Evolutionary conservation across 192 early-diverging fungal species (phyloP), one percentile per base, ranked within the genome.

Genomic region (Gorgonomyces haynaldii): DNA sequence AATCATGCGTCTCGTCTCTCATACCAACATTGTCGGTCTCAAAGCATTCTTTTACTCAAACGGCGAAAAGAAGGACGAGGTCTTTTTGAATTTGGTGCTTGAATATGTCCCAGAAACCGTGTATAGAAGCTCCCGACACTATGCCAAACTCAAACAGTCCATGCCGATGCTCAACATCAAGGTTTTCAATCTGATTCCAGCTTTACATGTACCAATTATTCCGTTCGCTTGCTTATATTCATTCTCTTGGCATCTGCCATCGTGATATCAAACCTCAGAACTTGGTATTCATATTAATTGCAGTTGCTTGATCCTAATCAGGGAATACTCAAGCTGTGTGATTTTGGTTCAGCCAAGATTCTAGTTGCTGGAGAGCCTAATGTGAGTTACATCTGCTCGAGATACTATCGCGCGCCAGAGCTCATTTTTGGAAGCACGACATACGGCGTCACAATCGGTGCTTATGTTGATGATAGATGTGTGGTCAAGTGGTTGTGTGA

Each of bases 251-350:
- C 20, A 96, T 98, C 56, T 98, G 95, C 70, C 95, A 98, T 57
- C 82, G 95, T 51, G 95, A 98, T 64, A 96, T 98, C 60, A 98
- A 98, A 69, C 95, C 95, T 44, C 95, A 96, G 66, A 98, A 98
- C 62, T 65, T 98, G 64, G 71, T 74, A 64, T 22, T 37, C 43
- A 31, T 42, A 9, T 26, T 39, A 13, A 35, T 19, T 15, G 0
- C 44, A 74, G 71, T 73, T 98, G 42, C 70, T 98, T 31, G 85
- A 96, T 61, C 86, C 87, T 44, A 48, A 73, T 12, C 83, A 79
- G 8, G 91, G 92, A n/a, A 79, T 96, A 45, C 71, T 98, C 37
- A 98, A 96, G 58, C 72, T 98, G 39, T 96, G 92, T 61, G 95
- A 98, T 65, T 98, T 98, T 70, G 95, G 95, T 45, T 85, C 84